phyloP scores from a whole-genome alignment of 2,329 filamentous ascomycete species.

The Rugonectria rugulosa region DNA sequence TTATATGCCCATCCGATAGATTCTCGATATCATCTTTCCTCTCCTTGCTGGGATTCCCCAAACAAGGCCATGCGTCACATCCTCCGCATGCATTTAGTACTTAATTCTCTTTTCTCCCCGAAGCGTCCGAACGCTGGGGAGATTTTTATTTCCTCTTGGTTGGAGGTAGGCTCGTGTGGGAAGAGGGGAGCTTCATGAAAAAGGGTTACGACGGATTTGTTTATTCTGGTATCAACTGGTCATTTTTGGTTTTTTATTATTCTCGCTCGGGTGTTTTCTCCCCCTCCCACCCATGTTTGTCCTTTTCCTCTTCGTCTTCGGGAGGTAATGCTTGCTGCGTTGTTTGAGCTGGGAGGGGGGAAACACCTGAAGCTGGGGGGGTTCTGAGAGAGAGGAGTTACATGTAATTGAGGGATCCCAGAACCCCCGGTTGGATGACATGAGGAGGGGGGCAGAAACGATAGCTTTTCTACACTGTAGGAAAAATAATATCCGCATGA shows the following conservation, averaged over 20 bases:
- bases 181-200: conserved; percentile 23
- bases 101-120: conserved; percentile 35
- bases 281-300: conserved; percentile 23
- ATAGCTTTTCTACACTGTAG: conserved; percentile 3
- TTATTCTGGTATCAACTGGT: conserved; percentile 16
- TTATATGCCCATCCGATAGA: conserved; percentile 33
- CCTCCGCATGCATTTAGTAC: conserved; percentile 28
- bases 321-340: conserved; percentile 28
- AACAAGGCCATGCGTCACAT: conserved; percentile 26
- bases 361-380: conserved; percentile 16
- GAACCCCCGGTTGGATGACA: conserved; percentile 18
- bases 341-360: conserved; percentile 14
- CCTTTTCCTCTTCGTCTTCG: no score
- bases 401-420: conserved; percentile 20
- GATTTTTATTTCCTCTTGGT: conserved; percentile 5
- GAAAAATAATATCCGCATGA: conserved; percentile 20
- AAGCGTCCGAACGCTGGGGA: conserved; percentile 26
- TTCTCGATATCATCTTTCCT: conserved; percentile 22
- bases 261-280: conserved; percentile 1
- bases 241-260: conserved; percentile 19
- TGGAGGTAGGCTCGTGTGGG: conserved; percentile 20
- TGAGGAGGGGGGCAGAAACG: conserved; percentile 8
- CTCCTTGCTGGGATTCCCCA: conserved; percentile 11
- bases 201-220: conserved; percentile 26
- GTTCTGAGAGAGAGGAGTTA: no score